These are phyloP conservation scores for Morella rubra DNA, from an alignment of 306 rosid genomes.

Conservation along the genomic window DNA sequence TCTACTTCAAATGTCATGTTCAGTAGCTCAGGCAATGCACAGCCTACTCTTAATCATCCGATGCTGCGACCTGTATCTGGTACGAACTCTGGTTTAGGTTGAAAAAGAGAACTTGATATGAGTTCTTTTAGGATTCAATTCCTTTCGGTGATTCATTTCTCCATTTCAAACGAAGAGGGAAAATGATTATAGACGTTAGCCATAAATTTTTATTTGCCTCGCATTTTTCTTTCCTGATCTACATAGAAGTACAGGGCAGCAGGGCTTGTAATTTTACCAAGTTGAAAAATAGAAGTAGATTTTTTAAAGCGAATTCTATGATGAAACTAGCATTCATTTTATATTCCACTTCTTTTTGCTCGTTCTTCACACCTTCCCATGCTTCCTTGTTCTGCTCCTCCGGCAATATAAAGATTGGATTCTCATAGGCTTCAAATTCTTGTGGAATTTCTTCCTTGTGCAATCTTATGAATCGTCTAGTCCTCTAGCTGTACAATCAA, in stretches of 20 bases:
- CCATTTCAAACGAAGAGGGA: constrained; percentile 45
- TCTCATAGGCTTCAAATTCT: background rate
- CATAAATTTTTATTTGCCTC: constrained; percentile 30
- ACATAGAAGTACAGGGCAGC: constrained; percentile 25
- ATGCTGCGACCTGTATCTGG: constrained; percentile 87
- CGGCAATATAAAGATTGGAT: background rate
- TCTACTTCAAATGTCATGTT: constrained; percentile 68
- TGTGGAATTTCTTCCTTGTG: background rate
- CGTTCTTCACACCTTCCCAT: background rate
- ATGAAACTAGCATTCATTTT: background rate
- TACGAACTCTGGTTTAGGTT: constrained; percentile 89
- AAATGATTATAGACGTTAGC: constrained; percentile 36
- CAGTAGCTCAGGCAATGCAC: constrained; percentile 61
- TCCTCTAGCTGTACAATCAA: background rate
- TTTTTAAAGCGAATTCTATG: background rate
- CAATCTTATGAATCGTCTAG: background rate
- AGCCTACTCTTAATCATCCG: constrained; percentile 65
- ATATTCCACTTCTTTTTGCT: background rate
- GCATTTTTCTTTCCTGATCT: constrained; percentile 29
- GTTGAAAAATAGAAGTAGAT: constrained; percentile 29
- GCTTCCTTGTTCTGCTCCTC: background rate
- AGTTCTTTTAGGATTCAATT: constrained; percentile 35
- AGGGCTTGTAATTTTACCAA: constrained; percentile 59
- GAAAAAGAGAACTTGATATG: constrained; percentile 43
- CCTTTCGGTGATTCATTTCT: constrained; percentile 45